Evolutionary conservation across 2,329 filamentous ascomycete genomes (phyloP), one percentile per base, ranked within the genome.

Genomic region (Paracamarosporium sp.): DNA sequence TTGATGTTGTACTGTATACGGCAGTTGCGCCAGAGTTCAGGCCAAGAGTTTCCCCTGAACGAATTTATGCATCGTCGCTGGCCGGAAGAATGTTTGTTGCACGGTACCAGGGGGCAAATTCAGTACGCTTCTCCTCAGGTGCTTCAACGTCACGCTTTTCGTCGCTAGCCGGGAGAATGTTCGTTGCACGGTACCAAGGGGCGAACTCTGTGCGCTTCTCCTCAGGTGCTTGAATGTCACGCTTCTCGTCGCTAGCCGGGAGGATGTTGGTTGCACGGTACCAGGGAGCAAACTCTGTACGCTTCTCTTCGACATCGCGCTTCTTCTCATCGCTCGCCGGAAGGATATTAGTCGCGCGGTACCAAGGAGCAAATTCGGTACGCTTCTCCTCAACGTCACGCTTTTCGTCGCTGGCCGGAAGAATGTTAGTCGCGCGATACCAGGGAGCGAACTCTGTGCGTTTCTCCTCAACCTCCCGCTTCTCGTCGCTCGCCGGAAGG

Each of bases 211-310:
- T 33, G 36, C 36, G 38, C 38, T 44, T 52, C 36, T 52, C 50
- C 38, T 52, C 36, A 12, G 33, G 45, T 17, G 45, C 46, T 30
- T 48, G 9, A n/a, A 48, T 22, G 15, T 48, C 45, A 25, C 45
- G 45, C 50, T 53, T 50, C 1, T 50, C 50, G 12, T 53, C 50
- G 28, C 28, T 53, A 5, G 50, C 50, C n/a, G 50, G 50, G 11
- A 53, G 36, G 12, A 53, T 53, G 50, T 53, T 53, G 5, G 50
- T 53, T 2, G 50, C 50, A 11, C 36, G 50, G 20, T 44, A 44
- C 38, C 50, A 53, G 7, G 36, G 27, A 13, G 38, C 36, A 7
- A 31, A 53, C 6, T 41, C 48, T 1, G 24, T 28, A 28, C 48
- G 48, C 48, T 51, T 51, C 31, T 51, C 48, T 9, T 51, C 35